Percentiles rank a stretch among this genome's conserved stretches.
Conservation (phyloP, 148 eudicot genomes). For the Talinum fruticosum region DNA sequence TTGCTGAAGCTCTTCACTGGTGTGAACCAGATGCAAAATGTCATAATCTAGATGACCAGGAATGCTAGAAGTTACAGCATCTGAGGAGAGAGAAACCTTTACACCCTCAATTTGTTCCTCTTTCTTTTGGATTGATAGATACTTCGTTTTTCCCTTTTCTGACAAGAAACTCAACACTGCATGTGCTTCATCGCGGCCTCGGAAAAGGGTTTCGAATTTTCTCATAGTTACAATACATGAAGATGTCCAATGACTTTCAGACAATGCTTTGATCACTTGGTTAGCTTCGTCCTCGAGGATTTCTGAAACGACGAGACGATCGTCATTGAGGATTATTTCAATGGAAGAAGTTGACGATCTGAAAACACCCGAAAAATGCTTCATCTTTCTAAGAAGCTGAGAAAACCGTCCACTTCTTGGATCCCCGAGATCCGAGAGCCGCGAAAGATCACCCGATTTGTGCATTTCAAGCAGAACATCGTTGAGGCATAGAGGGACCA, state of each 20-base stretch:
- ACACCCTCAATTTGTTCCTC: constrained; percentile 72
- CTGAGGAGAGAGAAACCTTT: constrained; percentile 63
- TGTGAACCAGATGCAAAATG: constrained; percentile 69
- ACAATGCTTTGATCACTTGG: constrained; percentile 40
- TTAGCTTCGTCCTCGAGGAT: constrained; percentile 59
- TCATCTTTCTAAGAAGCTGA: constrained; percentile 40
- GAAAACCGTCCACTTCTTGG: constrained; percentile 45
- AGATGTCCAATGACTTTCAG: constrained; percentile 73
- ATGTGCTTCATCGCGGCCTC: constrained; percentile 51
- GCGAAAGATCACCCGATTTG: constrained; percentile 58
- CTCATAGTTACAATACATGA: constrained; percentile 68
- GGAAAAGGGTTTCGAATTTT: constrained; percentile 55
- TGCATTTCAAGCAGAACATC: constrained; percentile 81
- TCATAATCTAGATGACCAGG: constrained; percentile 50
- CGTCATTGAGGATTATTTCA: constrained; percentile 39
- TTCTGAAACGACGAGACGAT: constrained; percentile 45
- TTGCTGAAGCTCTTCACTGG: constrained; percentile 73
- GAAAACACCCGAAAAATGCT: constrained; percentile 35
- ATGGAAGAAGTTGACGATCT: constrained; percentile 29
- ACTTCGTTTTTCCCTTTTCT: constrained; percentile 48
- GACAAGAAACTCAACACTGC: constrained; percentile 69
- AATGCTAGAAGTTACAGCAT: constrained; percentile 37
- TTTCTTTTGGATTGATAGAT: constrained; percentile 39
- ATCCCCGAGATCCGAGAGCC: constrained; percentile 38
- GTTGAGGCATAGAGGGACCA: constrained; percentile 74